Base-by-base conservation (phyloP, 2,329 filamentous ascomycete genomes). In the Fusarium nygamai region DNA sequence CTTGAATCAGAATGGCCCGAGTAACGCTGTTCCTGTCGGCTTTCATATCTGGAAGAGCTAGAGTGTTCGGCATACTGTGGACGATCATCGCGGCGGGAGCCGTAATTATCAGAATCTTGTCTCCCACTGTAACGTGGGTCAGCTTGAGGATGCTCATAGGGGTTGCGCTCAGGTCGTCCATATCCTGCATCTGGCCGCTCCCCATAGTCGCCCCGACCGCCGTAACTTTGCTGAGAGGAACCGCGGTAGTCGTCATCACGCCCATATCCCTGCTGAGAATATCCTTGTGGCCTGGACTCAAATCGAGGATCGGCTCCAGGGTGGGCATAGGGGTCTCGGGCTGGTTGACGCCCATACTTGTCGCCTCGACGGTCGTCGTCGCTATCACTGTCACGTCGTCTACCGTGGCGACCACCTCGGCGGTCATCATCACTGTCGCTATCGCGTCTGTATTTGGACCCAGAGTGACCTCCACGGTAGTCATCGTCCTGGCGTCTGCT, bases 221-320 rank as follows among this genome's bases (percentile, higher is more conserved):
- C 59, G 12, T 74, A 62, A 31, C 46, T 43, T 68, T 58, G 67
- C 33, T 70, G 48, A 0, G 61, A 73, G 34, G 58, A 64, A 16
- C 48, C 64, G 8, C 58, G 50, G 12, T 67, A n/a, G 22, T 67
- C 48, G 14, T 67, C 64, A 14, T 61, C 65, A 33, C 60, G 43
- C 14, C 61, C 70, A 6, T 71, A 61, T 6, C 48, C 59, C 27
- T 58, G 62, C 20, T 71, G 57, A 7, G 71, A 53, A 20, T 73
- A 50, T 16, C 59, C 73, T 13, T 70, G 69, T 8, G 58, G 56
- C 8, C 72, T 56, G 14, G 59, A 46, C 33, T 61, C 64, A 4
- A 74, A 74, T 19, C 72, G 50, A 39, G 72, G 68, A 20, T 74
- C 72, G 12, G 72, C 72, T 24, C 50, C 27, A 12, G 72, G 72